These are phyloP conservation scores for Drechslerella stenobrocha DNA, from an alignment of 2,329 filamentous ascomycete species.

Conservation along the genomic window DNA sequence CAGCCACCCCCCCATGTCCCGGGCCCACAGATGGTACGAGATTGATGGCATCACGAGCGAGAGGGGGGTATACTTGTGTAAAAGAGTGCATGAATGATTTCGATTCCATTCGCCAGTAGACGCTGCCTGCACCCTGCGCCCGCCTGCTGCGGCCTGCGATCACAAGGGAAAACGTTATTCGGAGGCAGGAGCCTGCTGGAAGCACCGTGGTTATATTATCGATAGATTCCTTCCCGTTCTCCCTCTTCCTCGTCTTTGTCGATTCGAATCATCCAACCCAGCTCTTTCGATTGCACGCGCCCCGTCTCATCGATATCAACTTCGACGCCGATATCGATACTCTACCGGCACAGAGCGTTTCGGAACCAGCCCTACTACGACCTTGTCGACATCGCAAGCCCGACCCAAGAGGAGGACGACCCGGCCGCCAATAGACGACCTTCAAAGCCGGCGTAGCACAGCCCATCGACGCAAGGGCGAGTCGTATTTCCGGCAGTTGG, in stretches of 20 bases:
- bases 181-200: neutral
- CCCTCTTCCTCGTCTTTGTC: conserved; percentile 12
- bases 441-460: no score
- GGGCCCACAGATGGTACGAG: no score
- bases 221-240: neutral
- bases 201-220: neutral
- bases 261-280: conserved; percentile 10
- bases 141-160: conserved; percentile 17
- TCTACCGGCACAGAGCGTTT: neutral
- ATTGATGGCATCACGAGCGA: no score
- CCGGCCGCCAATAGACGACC: no score
- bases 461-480: neutral
- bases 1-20: no score
- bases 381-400: no score
- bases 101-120: conserved; percentile 22
- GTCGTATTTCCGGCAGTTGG: neutral
- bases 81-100: conserved; percentile 7
- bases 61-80: neutral
- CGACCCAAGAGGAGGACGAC: no score
- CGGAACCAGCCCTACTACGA: neutral
- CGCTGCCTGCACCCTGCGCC: conserved; percentile 16
- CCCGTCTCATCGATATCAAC: conserved; percentile 3
- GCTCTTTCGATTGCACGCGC: neutral
- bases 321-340: neutral
- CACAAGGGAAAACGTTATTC: neutral